Conservation (phyloP, 2,329 filamentous ascomycete genomes). For the Aciculosporium take region DNA sequence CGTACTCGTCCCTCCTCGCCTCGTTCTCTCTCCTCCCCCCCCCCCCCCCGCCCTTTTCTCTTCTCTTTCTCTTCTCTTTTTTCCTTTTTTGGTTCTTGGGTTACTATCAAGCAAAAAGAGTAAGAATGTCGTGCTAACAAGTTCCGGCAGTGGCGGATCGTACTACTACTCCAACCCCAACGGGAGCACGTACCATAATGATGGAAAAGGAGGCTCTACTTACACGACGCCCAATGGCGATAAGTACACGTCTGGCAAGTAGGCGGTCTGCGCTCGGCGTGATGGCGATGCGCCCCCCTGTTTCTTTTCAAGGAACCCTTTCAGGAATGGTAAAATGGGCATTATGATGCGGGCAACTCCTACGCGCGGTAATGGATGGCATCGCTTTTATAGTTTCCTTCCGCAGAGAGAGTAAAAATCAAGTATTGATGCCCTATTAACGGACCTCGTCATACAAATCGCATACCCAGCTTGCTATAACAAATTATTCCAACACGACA, state of each 20-base stretch:
- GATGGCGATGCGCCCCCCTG: not conserved
- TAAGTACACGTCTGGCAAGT: constrained; percentile 1
- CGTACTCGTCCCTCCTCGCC: too few relatives aligned
- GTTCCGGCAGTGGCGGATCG: constrained; percentile 42
- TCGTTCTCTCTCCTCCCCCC: too few relatives aligned
- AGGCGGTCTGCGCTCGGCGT: not conserved
- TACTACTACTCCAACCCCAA: constrained; percentile 63
- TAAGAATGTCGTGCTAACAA: not conserved
- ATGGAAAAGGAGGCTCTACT: constrained; percentile 39
- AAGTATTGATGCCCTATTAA: too few relatives aligned
- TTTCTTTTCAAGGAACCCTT: not conserved
- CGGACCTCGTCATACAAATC: too few relatives aligned
- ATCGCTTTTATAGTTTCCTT: too few relatives aligned
- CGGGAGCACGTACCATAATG: constrained; percentile 55
- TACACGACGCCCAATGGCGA: constrained; percentile 39
- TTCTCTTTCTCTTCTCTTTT: not conserved
- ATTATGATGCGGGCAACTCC: too few relatives aligned
- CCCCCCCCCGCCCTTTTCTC: constrained; percentile 8
- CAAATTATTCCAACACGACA: too few relatives aligned
- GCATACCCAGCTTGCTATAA: too few relatives aligned
- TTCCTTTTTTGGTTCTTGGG: not conserved
- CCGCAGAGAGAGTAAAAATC: too few relatives aligned
- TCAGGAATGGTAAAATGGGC: too few relatives aligned
- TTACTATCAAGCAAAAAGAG: not conserved
- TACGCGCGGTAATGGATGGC: too few relatives aligned